Evolutionary conservation across 2,329 filamentous ascomycete genomes (phyloP).

Genomic region (Sarocladium kiliense): DNA sequence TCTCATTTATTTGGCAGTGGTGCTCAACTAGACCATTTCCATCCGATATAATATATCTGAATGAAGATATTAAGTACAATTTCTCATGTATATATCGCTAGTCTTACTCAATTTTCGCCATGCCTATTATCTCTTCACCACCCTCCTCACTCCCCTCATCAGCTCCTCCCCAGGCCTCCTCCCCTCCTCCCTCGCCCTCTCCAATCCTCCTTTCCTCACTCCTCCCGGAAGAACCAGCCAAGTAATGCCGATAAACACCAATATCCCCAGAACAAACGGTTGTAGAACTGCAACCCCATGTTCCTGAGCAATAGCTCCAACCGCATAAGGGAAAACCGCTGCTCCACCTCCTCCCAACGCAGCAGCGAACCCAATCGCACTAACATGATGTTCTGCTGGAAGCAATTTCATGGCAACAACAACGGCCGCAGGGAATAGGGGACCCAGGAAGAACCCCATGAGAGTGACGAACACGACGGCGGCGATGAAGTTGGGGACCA

Average conservation of each 20-base stretch:
- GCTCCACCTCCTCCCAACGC: slow-evolving; percentile 72
- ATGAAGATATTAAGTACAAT: no score
- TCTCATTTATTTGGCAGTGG: no score
- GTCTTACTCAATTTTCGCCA: no score
- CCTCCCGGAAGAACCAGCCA: slow-evolving; percentile 39
- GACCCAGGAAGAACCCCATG: slow-evolving; percentile 75
- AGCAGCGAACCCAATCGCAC: slow-evolving; percentile 70
- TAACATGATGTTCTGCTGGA: slow-evolving; percentile 69
- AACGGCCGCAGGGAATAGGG: slow-evolving; percentile 68
- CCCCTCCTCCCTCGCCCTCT: slow-evolving; percentile 11
- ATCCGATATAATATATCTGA: no score
- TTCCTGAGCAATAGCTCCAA: slow-evolving; percentile 59
- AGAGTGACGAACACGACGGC: slow-evolving; percentile 67
- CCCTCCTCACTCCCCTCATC: not conserved
- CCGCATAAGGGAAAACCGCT: slow-evolving; percentile 59
- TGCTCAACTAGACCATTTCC: no score
- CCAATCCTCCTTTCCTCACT: slow-evolving; percentile 12
- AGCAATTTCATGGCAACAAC: slow-evolving; percentile 65
- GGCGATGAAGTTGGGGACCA: slow-evolving; percentile 71
- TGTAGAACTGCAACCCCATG: slow-evolving; percentile 52
- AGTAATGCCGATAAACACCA: slow-evolving; percentile 36
- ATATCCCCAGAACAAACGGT: slow-evolving; percentile 47
- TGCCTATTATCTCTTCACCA: not conserved
- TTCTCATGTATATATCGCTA: no score
- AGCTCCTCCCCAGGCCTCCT: slow-evolving; percentile 4